Evolutionary conservation across 1,139 yeast species (phyloP).

Genomic region (Magnusiomyces suaveolens): DNA sequence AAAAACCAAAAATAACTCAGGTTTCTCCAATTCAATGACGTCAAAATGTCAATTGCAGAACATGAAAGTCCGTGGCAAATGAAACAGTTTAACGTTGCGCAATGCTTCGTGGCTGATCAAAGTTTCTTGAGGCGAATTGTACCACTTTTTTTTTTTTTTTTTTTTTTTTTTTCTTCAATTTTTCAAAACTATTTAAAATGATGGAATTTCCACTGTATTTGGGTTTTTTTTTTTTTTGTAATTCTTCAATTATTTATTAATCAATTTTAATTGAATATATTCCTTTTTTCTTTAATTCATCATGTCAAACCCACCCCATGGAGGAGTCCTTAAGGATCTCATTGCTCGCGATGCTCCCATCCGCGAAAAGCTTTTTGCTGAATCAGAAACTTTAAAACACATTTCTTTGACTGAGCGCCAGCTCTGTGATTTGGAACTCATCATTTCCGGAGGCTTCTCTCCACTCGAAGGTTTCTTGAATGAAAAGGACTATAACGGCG

Average conservation of each 20-base stretch:
- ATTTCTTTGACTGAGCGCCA: constrained; percentile 73
- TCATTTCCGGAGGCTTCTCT: constrained; percentile 88
- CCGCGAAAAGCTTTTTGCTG: constrained; percentile 47
- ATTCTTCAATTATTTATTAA: too few species aligned
- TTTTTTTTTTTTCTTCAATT: not conserved
- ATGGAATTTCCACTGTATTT: too few species aligned
- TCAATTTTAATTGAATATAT: not conserved
- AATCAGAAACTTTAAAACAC: constrained; percentile 46
- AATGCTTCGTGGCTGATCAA: too few species aligned
- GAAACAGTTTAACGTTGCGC: too few species aligned
- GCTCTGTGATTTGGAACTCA: constrained; percentile 84
- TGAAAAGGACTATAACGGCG: constrained; percentile 74
- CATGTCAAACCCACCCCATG: constrained; percentile 79
- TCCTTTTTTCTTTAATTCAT: not conserved
- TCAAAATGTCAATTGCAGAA: too few species aligned
- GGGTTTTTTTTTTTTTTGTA: too few species aligned
- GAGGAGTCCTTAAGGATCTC: constrained; percentile 79
- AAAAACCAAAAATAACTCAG: too few species aligned
- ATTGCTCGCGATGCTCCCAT: constrained; percentile 67
- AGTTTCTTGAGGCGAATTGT: too few species aligned
- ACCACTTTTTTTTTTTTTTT: not conserved
- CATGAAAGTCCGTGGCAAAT: too few species aligned
- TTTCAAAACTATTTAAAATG: too few species aligned
- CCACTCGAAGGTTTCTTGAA: constrained; percentile 82
- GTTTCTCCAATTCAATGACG: too few species aligned